Base-by-base conservation (phyloP, 1,139 yeast genomes). In the Kluyveromyces marxianus region DNA sequence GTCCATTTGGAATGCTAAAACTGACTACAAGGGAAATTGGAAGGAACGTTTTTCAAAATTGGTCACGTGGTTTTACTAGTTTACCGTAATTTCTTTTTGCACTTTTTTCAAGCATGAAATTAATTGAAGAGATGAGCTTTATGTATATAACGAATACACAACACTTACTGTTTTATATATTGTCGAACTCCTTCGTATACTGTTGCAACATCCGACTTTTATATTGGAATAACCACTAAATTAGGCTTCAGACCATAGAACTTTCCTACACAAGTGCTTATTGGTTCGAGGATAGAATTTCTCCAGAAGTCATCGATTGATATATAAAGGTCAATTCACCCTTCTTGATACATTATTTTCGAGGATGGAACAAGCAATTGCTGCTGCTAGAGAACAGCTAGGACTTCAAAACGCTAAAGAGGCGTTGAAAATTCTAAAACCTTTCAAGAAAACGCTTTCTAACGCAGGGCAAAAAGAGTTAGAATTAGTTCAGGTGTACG, bases 401-500 rank as follows among this genome's bases (percentile, higher is more conserved):
- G 57, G 59, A 7, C 54, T 59, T 6, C 63, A 70, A 4, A 66
- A 71, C 49, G 60, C 71, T 5, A 69, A 69, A 43, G 66, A 66
- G 39, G 77, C 79, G 0, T 54, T 74, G 31, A 59, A 62, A 37
- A 49, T 68, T 5, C 55, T 76, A 35, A 64, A 67, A 44, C 67
- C 69, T 3, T 66, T 60, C 41, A 51, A 52, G 42, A 60, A 59
- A 41, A 52, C 54, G 3, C 50, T 54, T 45, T 62, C 62, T 30
- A 28, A 48, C 1, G 49, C 52, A 10, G 66, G 65, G 42, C 53
- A 57, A 1, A 48, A 65, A 1, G 63, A 67, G 44, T 63, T 73
- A 21, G 57, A 63, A 6, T 44, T 62, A 40, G 46, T 52, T 37
- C 81, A 80, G 54, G 55, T 71, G 2, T 66, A 80, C 44, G 96